Evolutionary conservation across 2,329 filamentous ascomycete species (phyloP).

Genomic region (Mycogone perniciosa): DNA sequence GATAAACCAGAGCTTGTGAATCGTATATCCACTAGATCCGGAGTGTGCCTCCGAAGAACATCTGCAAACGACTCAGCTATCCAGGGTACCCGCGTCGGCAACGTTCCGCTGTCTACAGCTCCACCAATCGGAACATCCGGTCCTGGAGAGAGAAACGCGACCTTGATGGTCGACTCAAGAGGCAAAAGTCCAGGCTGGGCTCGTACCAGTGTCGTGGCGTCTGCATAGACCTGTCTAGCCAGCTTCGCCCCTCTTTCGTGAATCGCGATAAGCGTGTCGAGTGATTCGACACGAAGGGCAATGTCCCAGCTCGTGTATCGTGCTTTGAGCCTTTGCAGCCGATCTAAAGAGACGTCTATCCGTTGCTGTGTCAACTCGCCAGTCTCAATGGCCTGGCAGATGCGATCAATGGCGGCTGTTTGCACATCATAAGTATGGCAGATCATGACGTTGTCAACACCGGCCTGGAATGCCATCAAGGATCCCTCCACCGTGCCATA

Average conservation of each 20-base stretch:
- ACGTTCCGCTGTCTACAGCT: slow-evolving; percentile 18
- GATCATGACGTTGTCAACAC: slow-evolving; percentile 24
- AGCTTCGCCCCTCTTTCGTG: slow-evolving; percentile 15
- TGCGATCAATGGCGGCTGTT: slow-evolving; percentile 19
- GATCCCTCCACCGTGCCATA: slow-evolving; percentile 20
- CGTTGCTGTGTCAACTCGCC: slow-evolving; percentile 14
- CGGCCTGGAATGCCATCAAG: slow-evolving; percentile 21
- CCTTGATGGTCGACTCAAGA: slow-evolving; percentile 12
- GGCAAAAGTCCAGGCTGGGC: slow-evolving; percentile 14
- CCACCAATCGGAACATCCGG: slow-evolving; percentile 19
- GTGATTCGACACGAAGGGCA: slow-evolving; percentile 12
- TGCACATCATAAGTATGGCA: slow-evolving; percentile 23
- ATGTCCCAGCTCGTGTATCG: slow-evolving; percentile 19
- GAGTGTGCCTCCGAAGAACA: slow-evolving; percentile 13
- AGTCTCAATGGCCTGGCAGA: slow-evolving; percentile 16
- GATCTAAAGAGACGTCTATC: slow-evolving; percentile 16
- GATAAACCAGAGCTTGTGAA: slow-evolving; percentile 16
- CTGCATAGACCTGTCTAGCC: slow-evolving; percentile 16
- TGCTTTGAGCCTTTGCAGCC: slow-evolving; percentile 17
- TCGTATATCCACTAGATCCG: slow-evolving; percentile 15
- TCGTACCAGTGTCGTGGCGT: slow-evolving; percentile 19
- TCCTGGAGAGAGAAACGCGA: slow-evolving; percentile 21
- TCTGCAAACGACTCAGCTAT: slow-evolving; percentile 19
- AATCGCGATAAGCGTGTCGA: slow-evolving; percentile 11
- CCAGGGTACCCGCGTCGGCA: slow-evolving; percentile 22